These are phyloP conservation scores for Isoetes taiwanensis DNA, from an alignment of 75 land plant species.

Conservation along the genomic window DNA sequence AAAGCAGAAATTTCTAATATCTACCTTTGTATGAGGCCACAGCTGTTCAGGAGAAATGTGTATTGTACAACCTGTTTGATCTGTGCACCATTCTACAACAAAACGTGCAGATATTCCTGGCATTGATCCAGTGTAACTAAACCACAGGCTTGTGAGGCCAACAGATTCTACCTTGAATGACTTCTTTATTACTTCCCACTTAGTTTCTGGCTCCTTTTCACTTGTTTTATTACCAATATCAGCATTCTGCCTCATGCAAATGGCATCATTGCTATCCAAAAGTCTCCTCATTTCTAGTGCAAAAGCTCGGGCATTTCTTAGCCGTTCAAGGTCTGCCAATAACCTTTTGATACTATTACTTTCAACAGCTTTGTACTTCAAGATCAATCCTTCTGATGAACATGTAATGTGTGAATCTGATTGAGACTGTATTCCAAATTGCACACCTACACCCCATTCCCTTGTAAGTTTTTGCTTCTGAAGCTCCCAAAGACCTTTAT, in stretches of 20 bases:
- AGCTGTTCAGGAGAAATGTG: constrained; percentile 98
- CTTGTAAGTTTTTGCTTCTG: constrained; percentile 48
- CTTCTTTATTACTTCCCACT: constrained; percentile 59
- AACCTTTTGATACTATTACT: constrained; percentile 67
- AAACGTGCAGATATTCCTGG: constrained; percentile 73
- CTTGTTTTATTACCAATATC: constrained; percentile 18
- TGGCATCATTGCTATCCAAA: constrained; percentile 52
- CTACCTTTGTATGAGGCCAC: constrained; percentile 99
- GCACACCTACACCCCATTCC: constrained; percentile 60
- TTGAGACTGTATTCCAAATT: constrained; percentile 82
- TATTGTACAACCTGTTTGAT: constrained; percentile 88
- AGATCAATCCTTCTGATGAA: constrained; percentile 68
- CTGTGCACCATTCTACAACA: constrained; percentile 95
- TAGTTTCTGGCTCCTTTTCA: constrained; percentile 37
- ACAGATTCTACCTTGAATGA: constrained; percentile 85
- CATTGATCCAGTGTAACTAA: constrained; percentile 59
- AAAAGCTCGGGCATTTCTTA: constrained; percentile 80
- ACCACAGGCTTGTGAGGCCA: constrained; percentile 93
- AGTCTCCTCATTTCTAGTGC: constrained; percentile 74
- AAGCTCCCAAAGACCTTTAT: constrained; percentile 82
- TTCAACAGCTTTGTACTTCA: constrained; percentile 65
- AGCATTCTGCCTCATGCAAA: too few relatives aligned
- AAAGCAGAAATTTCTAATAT: constrained; percentile 1
- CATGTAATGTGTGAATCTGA: constrained; percentile 80
- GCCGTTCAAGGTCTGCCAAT: constrained; percentile 70